Percentiles rank a stretch among this genome's conserved stretches.
Conservation (phyloP, 441 rosid genomes). For the Corymbia citriodora region DNA sequence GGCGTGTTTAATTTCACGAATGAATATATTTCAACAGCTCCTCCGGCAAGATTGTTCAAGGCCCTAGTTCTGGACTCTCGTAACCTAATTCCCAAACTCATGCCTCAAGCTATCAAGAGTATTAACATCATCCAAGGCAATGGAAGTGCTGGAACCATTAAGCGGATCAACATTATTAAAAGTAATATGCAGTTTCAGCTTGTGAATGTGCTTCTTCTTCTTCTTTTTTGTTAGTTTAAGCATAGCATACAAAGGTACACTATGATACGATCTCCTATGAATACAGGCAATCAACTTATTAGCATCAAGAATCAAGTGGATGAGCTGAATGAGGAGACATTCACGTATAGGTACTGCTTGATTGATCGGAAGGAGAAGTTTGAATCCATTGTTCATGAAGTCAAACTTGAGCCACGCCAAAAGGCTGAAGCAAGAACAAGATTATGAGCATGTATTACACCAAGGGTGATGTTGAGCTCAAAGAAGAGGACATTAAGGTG, state of each 20-base stretch:
- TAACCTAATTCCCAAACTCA: neutral
- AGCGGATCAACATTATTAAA: neutral
- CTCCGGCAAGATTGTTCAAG: neutral
- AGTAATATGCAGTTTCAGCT: neutral
- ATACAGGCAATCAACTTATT: neutral
- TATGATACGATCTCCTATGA: neutral
- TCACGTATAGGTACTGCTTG: neutral
- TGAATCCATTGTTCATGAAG: neutral
- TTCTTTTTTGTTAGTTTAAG: neutral
- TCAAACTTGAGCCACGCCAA: neutral
- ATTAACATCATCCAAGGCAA: neutral
- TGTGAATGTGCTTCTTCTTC: too few species aligned
- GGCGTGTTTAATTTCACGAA: neutral
- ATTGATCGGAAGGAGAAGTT: neutral
- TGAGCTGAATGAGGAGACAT: neutral
- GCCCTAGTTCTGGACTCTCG: neutral
- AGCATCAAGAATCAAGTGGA: neutral
- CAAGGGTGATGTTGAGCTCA: neutral
- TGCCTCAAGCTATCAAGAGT: neutral
- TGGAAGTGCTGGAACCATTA: neutral
- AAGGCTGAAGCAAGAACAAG: neutral
- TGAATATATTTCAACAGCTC: neutral
- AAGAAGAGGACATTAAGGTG: neutral
- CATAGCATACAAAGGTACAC: neutral
- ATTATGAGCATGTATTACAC: neutral